Conservation (phyloP, 257 asterid species). For the Primulina huaijiensis region DNA sequence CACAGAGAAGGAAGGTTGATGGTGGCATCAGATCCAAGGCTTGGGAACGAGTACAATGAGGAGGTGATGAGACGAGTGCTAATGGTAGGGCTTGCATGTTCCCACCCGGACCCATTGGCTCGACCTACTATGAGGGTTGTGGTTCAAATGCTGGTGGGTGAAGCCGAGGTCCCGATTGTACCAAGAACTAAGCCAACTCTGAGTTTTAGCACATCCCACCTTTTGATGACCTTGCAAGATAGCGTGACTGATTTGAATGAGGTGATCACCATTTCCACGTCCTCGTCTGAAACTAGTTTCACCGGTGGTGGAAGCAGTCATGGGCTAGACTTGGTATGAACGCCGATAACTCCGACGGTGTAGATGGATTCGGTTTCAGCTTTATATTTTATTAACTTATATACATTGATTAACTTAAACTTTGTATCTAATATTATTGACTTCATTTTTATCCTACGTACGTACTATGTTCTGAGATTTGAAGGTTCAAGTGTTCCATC, state of each 20-base stretch:
- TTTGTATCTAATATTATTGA: neutral
- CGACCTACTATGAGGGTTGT: constrained; percentile 77
- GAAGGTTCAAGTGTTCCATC: neutral
- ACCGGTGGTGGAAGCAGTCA: constrained; percentile 24
- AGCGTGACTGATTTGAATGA: constrained; percentile 78
- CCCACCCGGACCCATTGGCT: constrained; percentile 71
- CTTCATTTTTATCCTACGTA: neutral
- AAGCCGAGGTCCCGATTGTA: constrained; percentile 58
- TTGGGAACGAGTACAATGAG: constrained; percentile 51
- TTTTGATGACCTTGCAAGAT: constrained; percentile 62
- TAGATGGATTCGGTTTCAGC: neutral
- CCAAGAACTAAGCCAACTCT: constrained; percentile 63
- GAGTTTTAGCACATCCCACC: constrained; percentile 69
- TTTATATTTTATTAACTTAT: no score
- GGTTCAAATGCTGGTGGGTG: constrained; percentile 77
- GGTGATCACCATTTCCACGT: constrained; percentile 50
- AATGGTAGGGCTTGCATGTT: constrained; percentile 63
- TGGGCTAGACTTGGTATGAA: constrained; percentile 30
- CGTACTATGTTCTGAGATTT: neutral
- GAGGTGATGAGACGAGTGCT: constrained; percentile 62
- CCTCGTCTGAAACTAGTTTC: constrained; percentile 66
- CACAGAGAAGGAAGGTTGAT: constrained; percentile 57
- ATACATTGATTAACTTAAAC: no score
- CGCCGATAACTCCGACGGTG: neutral
- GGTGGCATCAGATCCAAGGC: constrained; percentile 54